These are phyloP conservation scores for Mycena pura DNA, from an alignment of 768 basidiomycete species.

Conservation along the genomic window DNA sequence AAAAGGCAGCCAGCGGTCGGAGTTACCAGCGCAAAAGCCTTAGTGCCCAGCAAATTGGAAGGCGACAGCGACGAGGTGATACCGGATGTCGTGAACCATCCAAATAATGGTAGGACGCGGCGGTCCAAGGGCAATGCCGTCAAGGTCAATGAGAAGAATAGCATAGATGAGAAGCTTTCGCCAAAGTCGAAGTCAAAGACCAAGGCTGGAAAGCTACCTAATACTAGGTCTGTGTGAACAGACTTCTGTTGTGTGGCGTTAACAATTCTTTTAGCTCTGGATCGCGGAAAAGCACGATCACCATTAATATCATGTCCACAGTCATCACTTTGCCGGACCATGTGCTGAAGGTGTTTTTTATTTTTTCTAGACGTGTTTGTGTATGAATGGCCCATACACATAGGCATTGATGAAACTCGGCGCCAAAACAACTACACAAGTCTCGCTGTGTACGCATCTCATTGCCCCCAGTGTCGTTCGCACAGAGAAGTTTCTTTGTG, in stretches of 20 bases:
- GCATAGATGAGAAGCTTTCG: constrained; percentile 30
- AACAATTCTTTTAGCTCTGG: neutral
- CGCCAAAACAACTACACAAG: constrained; percentile 63
- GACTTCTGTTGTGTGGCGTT: neutral
- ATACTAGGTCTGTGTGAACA: neutral
- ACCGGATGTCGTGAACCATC: constrained; percentile 8
- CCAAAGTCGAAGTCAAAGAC: constrained; percentile 23
- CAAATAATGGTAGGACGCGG: neutral
- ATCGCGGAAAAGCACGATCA: constrained; percentile 22
- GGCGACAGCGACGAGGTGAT: constrained; percentile 17
- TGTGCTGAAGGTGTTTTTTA: constrained; percentile 59
- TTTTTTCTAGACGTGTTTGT: neutral
- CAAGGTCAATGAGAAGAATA: constrained; percentile 25
- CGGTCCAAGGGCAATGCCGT: neutral
- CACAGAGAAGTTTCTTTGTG: constrained; percentile 89
- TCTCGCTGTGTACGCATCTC: constrained; percentile 81
- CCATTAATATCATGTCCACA: constrained; percentile 70
- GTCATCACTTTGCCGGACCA: constrained; percentile 64
- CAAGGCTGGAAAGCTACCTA: constrained; percentile 3
- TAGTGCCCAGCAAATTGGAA: neutral
- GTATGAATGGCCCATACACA: neutral
- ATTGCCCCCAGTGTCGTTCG: constrained; percentile 72
- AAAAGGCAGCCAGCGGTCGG: neutral
- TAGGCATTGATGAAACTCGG: constrained; percentile 73
- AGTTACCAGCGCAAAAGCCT: neutral